Percentiles rank a stretch among this genome's conserved stretches.
These are phyloP conservation scores for Sistotremastrum suecicum DNA, from an alignment of 768 basidiomycete genomes.

Conservation along the genomic window DNA sequence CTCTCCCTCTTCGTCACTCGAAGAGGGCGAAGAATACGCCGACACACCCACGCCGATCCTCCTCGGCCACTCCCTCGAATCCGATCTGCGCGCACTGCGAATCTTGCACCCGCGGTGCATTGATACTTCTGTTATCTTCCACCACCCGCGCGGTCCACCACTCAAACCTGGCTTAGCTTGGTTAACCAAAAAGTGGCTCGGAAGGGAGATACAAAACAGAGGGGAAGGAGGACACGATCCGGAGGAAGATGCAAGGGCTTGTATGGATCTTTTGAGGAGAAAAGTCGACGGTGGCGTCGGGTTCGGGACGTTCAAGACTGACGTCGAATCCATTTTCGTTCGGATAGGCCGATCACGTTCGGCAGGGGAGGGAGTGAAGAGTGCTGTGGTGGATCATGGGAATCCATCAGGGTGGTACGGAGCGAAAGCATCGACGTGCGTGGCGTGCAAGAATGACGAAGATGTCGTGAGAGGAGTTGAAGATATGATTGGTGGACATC, in stretches of 20 bases:
- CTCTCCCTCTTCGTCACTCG: constrained; percentile 2
- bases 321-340: constrained; percentile 82
- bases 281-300: constrained; percentile 61
- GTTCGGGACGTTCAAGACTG: constrained; percentile 78
- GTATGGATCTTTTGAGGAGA: constrained; percentile 67
- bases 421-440: constrained; percentile 60
- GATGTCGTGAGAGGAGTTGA: constrained; percentile 62
- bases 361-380: constrained; percentile 28
- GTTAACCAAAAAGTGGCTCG: constrained; percentile 90
- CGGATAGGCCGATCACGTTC: constrained; percentile 44
- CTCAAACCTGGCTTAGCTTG: constrained; percentile 94
- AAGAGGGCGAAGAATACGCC: constrained; percentile 5
- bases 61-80: constrained; percentile 91
- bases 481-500: constrained; percentile 43
- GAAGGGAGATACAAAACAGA: constrained; percentile 72
- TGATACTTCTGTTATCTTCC: constrained; percentile 81
- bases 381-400: constrained; percentile 76
- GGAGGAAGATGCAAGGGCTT: constrained; percentile 87
- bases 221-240: constrained; percentile 88
- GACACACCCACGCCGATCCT: constrained; percentile 58
- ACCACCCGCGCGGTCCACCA: constrained; percentile 87
- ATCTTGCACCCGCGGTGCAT: constrained; percentile 78
- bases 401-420: constrained; percentile 78
- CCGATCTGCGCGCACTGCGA: constrained; percentile 80
- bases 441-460: constrained; percentile 63